Conservation (phyloP, 2,329 filamentous ascomycete genomes). For the Clonostachys chloroleuca region DNA sequence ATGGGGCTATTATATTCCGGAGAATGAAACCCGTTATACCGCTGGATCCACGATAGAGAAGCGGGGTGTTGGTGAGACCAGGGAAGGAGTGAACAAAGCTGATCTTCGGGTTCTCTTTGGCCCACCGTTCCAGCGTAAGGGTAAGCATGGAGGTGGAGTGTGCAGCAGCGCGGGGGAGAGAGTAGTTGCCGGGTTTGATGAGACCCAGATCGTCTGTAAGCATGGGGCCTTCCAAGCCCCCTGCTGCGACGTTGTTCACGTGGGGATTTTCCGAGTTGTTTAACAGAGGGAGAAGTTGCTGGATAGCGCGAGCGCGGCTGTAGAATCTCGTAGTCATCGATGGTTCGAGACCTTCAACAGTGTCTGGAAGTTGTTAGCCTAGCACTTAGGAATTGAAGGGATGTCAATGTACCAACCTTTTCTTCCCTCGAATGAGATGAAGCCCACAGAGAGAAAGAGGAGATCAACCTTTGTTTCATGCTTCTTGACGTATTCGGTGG, state of each 20-base stretch:
- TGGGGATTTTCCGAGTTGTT: constrained; percentile 28
- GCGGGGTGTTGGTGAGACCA: constrained; percentile 14
- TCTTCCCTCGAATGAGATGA: constrained; percentile 11
- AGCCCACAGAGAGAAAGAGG: constrained; percentile 34
- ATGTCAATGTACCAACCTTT: constrained; percentile 19
- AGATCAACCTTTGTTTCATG: constrained; percentile 38
- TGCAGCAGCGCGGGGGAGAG: constrained; percentile 28
- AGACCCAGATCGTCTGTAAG: constrained; percentile 37
- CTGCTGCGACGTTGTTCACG: constrained; percentile 43
- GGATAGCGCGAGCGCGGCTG: constrained; percentile 49
- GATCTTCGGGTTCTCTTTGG: constrained; percentile 31
- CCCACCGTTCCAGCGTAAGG: constrained; percentile 39
- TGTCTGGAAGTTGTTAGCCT: too few species aligned
- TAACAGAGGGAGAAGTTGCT: constrained; percentile 53
- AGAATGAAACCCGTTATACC: constrained; percentile 4
- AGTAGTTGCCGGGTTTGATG: constrained; percentile 23
- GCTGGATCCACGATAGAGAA: constrained; percentile 9
- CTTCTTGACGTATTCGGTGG: constrained; percentile 33
- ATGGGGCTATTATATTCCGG: background rate
- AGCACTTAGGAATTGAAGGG: too few species aligned
- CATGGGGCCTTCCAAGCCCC: constrained; percentile 40
- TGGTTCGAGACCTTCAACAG: constrained; percentile 46
- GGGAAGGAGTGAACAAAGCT: constrained; percentile 28
- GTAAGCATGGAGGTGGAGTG: constrained; percentile 44
- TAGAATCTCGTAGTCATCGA: constrained; percentile 51